phyloP scores from a whole-genome alignment of 768 basidiomycete species.

The Gloeophyllum trabeum region DNA sequence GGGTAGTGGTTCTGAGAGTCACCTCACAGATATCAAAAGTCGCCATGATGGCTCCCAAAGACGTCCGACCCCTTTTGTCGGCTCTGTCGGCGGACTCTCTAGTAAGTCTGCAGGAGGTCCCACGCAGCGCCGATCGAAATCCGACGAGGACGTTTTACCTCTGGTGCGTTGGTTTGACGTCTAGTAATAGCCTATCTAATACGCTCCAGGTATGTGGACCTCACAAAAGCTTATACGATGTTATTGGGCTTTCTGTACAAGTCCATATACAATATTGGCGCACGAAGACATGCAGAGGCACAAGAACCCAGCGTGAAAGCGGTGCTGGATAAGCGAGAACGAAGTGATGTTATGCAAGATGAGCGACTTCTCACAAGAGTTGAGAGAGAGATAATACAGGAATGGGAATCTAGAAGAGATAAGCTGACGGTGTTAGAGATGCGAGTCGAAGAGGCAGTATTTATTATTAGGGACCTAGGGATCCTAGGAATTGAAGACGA shows the following conservation, averaged over 20 bases:
- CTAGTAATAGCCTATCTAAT: conserved; percentile 1
- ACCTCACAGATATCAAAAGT: conserved; percentile 71
- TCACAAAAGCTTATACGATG: conserved; percentile 69
- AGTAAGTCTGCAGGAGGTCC: conserved; percentile 88
- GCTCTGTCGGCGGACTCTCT: conserved; percentile 72
- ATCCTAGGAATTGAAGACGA: conserved; percentile 38
- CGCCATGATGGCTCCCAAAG: conserved; percentile 86
- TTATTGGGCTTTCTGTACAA: conserved; percentile 79
- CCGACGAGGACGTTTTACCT: conserved; percentile 85
- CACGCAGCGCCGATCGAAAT: conserved; percentile 83
- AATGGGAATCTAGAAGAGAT: conserved; percentile 65
- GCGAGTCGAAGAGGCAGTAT: conserved; percentile 82
- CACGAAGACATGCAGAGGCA: conserved; percentile 62
- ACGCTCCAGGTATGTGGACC: conserved; percentile 73
- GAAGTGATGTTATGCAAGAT: conserved; percentile 77
- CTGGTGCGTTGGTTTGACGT: conserved; percentile 40
- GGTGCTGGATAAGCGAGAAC: conserved; percentile 70
- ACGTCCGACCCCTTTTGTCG: conserved; percentile 71
- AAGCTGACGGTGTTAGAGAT: conserved; percentile 72
- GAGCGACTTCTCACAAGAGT: conserved; percentile 55
- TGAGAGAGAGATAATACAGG: conserved; percentile 64
- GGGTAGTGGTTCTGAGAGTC: conserved; percentile 1
- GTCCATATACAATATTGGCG: conserved; percentile 76
- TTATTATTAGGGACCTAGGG: conserved; percentile 77
- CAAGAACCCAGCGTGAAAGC: conserved; percentile 54